These are phyloP conservation scores for Xylaria flabelliformis DNA, from an alignment of 495 filamentous ascomycete species.

Conservation along the genomic window DNA sequence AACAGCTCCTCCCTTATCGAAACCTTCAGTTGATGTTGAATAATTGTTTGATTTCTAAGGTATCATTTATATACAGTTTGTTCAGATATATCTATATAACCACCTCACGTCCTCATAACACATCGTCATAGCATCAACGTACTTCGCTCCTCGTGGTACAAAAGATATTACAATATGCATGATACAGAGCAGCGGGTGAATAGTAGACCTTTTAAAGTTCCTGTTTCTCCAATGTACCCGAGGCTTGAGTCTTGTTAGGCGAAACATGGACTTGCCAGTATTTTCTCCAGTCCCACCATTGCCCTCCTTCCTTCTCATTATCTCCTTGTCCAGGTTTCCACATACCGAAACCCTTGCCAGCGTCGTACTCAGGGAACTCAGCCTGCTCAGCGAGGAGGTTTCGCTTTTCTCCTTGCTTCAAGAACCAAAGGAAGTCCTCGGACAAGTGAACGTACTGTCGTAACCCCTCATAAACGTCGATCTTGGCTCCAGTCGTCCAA, in stretches of 20 bases:
- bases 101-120: not conserved
- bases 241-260: constrained; percentile 16
- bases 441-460: constrained; percentile 53
- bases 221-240: not conserved
- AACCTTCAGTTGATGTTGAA: not conserved
- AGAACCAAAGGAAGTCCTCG: constrained; percentile 52
- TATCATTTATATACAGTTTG: not conserved
- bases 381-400: constrained; percentile 46
- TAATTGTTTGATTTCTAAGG: not conserved
- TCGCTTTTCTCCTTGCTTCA: constrained; percentile 41
- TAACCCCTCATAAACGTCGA: constrained; percentile 49
- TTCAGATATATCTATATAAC: not conserved
- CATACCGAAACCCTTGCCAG: constrained; percentile 43
- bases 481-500: constrained; percentile 55
- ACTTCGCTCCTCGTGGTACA: not conserved
- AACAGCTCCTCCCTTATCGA: not conserved
- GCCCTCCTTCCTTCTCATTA: constrained; percentile 33
- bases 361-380: constrained; percentile 47
- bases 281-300: constrained; percentile 47
- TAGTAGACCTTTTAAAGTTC: not conserved
- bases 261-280: constrained; percentile 53
- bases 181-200: not conserved
- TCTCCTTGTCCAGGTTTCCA: constrained; percentile 47
- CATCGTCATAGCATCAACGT: not conserved
- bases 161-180: constrained; percentile 1